phyloP scores from a whole-genome alignment of 2,329 filamentous ascomycete species.

The Diaporthe destruens region DNA sequence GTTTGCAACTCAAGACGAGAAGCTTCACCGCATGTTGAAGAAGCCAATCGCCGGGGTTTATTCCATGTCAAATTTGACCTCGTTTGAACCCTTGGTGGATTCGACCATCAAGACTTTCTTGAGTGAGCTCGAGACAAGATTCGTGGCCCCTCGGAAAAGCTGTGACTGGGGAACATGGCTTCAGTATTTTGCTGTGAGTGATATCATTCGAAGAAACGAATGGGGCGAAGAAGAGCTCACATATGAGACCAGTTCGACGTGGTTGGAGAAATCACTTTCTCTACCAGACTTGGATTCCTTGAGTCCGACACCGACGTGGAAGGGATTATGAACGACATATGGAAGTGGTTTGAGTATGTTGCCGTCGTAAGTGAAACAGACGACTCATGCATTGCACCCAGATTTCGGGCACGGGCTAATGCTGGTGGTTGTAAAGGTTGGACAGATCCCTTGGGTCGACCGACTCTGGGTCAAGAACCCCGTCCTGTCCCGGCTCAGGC shows the following conservation, averaged over 20 bases:
- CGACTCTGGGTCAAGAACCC: not conserved
- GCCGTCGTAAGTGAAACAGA: not conserved
- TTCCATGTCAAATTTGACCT: not conserved
- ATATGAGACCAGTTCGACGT: not conserved
- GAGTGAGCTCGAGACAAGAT: not conserved
- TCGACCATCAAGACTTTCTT: not conserved
- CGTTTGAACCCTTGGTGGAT: not conserved
- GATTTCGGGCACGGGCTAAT: no score
- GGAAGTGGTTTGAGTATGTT: constrained; percentile 2
- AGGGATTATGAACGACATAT: not conserved
- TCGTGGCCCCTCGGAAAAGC: not conserved
- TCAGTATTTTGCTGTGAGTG: constrained; percentile 2
- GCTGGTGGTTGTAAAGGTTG: not conserved
- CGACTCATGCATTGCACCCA: no score
- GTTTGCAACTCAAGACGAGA: not conserved
- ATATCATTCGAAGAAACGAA: not conserved
- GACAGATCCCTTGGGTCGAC: not conserved
- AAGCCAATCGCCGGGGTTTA: not conserved
- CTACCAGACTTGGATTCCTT: not conserved
- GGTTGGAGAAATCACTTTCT: constrained; percentile 1
- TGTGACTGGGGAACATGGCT: not conserved
- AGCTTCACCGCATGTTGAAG: not conserved
- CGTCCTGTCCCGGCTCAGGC: not conserved
- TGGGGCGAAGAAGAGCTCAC: not conserved
- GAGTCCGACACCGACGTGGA: not conserved